phyloP scores from a whole-genome alignment of 257 asterid genomes.

The Solanum medicagineum region DNA sequence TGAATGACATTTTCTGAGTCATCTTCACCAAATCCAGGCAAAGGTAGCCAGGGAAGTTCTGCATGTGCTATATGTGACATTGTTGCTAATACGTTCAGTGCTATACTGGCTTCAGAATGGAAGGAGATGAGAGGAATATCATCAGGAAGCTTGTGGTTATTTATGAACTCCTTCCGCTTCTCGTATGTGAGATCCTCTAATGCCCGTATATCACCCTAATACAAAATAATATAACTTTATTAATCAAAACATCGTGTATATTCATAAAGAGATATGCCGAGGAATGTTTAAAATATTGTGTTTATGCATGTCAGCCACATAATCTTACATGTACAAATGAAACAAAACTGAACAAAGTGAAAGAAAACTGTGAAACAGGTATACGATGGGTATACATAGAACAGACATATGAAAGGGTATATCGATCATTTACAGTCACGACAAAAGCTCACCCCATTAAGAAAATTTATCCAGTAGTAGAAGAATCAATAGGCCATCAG shows the following conservation, averaged over 20 bases:
- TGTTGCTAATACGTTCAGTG: constrained; percentile 55
- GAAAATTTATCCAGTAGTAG: not conserved
- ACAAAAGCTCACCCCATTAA: not conserved
- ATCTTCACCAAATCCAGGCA: constrained; percentile 13
- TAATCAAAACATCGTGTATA: not conserved
- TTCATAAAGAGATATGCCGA: not conserved
- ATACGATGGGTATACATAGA: not conserved
- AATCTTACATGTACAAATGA: not conserved
- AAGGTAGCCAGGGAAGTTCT: constrained; percentile 70
- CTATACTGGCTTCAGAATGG: constrained; percentile 64
- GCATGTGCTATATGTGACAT: constrained; percentile 89
- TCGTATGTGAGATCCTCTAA: constrained; percentile 86
- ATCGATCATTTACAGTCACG: not conserved
- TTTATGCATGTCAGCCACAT: not conserved
- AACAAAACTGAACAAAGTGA: not conserved
- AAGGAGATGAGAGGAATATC: constrained; percentile 71
- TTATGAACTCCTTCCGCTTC: constrained; percentile 62
- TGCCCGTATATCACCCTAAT: constrained; percentile 78
- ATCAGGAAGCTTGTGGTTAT: constrained; percentile 54
- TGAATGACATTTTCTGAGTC: constrained; percentile 22
- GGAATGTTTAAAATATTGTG: not conserved
- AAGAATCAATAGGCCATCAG: not conserved
- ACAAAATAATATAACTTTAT: not conserved
- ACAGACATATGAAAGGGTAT: not conserved
- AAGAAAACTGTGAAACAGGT: not conserved